Percentiles rank a stretch among this genome's conserved stretches.
phyloP scores from a whole-genome alignment of 352 stramenopile species.

The Globisporangium paddicum region DNA sequence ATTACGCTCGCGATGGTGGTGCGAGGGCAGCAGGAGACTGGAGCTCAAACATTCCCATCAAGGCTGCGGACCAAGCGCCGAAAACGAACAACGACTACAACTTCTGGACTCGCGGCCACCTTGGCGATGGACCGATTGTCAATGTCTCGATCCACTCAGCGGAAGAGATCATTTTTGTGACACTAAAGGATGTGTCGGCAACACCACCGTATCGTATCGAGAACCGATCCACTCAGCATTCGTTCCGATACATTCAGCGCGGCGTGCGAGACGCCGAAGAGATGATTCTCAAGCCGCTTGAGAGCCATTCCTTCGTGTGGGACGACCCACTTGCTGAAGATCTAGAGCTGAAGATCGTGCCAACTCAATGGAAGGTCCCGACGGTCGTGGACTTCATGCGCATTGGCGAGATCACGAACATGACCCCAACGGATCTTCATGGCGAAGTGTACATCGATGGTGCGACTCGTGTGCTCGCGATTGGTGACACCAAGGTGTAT shows the following conservation, averaged over 20 bases:
- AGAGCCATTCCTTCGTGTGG: conserved; percentile 82
- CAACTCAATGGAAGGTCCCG: conserved; percentile 61
- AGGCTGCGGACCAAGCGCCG: conserved; percentile 23
- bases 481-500: conserved; percentile 69
- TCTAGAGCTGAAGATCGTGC: conserved; percentile 52
- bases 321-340: conserved; percentile 55
- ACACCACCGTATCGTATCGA: conserved; percentile 79
- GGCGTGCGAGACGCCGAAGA: conserved; percentile 56
- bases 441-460: conserved; percentile 87
- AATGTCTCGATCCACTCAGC: conserved; percentile 55
- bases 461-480: conserved; percentile 69
- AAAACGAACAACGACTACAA: conserved; percentile 36
- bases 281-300: conserved; percentile 55
- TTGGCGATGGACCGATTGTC: conserved; percentile 71
- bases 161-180: conserved; percentile 68
- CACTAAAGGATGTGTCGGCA: conserved; percentile 60
- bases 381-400: conserved; percentile 72
- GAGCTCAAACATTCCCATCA: conserved; percentile 46
- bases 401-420: conserved; percentile 53
- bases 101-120: conserved; percentile 64
- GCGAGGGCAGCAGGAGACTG: conserved; percentile 48
- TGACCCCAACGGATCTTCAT: conserved; percentile 51
- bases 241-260: conserved; percentile 75
- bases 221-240: conserved; percentile 69
- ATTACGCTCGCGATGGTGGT: conserved; percentile 38